Conservation (phyloP, 176 grass and related monocot genomes). For the Phoenix dactylifera region DNA sequence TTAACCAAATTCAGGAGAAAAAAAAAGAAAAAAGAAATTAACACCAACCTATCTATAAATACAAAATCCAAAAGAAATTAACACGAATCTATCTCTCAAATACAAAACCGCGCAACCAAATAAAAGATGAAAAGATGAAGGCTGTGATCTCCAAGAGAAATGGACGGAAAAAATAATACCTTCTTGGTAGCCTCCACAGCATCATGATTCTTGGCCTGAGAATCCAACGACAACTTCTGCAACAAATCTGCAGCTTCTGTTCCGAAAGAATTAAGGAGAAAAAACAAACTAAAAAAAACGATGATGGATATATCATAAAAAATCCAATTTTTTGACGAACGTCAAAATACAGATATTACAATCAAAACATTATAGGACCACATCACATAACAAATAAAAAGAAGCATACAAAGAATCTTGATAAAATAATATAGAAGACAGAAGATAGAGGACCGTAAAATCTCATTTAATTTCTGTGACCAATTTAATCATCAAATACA, state of each 20-base stretch:
- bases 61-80: no score
- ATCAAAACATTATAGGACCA: not conserved
- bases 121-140: not conserved
- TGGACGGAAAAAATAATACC: slow-evolving; percentile 15
- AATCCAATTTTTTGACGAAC: not conserved
- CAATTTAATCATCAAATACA: no score
- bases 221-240: slow-evolving; percentile 66
- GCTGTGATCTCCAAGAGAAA: not conserved
- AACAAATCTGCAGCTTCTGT: slow-evolving; percentile 72
- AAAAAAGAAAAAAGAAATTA: not conserved
- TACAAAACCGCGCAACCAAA: no score
- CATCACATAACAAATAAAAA: not conserved
- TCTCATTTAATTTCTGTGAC: no score
- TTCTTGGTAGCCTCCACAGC: slow-evolving; percentile 39
- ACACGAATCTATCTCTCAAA: no score
- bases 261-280: slow-evolving; percentile 30
- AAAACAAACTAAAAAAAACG: slow-evolving; percentile 10
- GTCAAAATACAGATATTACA: no score
- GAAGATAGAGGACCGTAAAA: no score
- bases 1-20: not conserved
- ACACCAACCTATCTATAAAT: slow-evolving; percentile 1
- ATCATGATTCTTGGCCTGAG: slow-evolving; percentile 45
- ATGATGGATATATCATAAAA: not conserved
- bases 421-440: no score
- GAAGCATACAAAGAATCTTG: not conserved